These are phyloP conservation scores for Thraustotheca clavata DNA, from an alignment of 352 stramenopile species.

Conservation along the genomic window DNA sequence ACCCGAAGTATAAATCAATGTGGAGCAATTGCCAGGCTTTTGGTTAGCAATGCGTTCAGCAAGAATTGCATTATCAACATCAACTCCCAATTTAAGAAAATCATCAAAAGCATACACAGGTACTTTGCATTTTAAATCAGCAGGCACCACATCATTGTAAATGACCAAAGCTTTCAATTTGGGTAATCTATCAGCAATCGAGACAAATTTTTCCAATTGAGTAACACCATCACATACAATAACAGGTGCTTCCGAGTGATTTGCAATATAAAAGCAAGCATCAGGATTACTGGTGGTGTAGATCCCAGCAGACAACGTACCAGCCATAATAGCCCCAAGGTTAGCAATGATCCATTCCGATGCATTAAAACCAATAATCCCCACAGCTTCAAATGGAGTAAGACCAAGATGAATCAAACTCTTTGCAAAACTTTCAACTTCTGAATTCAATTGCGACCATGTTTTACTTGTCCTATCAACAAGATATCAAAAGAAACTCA, in stretches of 20 bases:
- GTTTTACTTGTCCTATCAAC: constrained; percentile 41
- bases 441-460: constrained; percentile 73
- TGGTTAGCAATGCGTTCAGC: constrained; percentile 65
- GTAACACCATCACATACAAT: constrained; percentile 89
- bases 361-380: constrained; percentile 88
- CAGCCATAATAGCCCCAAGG: constrained; percentile 89
- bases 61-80: constrained; percentile 53
- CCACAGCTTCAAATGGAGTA: constrained; percentile 66
- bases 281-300: constrained; percentile 93
- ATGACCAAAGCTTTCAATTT: constrained; percentile 92
- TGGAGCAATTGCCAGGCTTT: constrained; percentile 49
- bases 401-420: constrained; percentile 59
- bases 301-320: constrained; percentile 89
- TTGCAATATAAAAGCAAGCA: constrained; percentile 89
- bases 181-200: constrained; percentile 75
- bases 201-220: constrained; percentile 92
- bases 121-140: constrained; percentile 49
- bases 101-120: constrained; percentile 74
- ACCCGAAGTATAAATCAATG: constrained; percentile 62
- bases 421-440: constrained; percentile 73
- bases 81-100: constrained; percentile 62
- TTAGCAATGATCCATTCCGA: constrained; percentile 91
- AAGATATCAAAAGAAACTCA: constrained; percentile 5
- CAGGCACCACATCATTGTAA: constrained; percentile 82
- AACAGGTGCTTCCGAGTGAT: constrained; percentile 89